These are phyloP conservation scores for Conoideocrella luteorostrata DNA, from an alignment of 2,329 filamentous ascomycete genomes.

Conservation along the genomic window DNA sequence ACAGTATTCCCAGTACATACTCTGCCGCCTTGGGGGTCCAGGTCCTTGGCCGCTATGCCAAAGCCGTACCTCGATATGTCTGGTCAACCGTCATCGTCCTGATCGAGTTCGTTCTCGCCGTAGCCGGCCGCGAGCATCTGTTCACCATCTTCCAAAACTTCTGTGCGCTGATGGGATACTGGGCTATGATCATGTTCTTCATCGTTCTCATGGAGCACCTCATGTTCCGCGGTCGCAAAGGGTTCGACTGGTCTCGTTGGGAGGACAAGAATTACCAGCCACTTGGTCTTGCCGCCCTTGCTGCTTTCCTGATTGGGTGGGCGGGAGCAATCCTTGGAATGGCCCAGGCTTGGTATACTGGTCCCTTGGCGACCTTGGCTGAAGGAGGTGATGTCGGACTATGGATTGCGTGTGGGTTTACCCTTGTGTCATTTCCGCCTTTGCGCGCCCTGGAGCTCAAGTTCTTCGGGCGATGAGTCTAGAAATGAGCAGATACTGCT, in stretches of 20 bases:
- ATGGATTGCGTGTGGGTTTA: slow-evolving; percentile 59
- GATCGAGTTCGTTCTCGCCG: slow-evolving; percentile 48
- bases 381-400: slow-evolving; percentile 41
- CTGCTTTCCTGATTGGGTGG: slow-evolving; percentile 38
- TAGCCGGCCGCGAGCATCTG: slow-evolving; percentile 47
- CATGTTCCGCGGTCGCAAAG: slow-evolving; percentile 33
- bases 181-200: slow-evolving; percentile 45
- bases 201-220: slow-evolving; percentile 40
- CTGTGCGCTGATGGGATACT: slow-evolving; percentile 47
- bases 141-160: slow-evolving; percentile 49
- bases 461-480: slow-evolving; percentile 18
- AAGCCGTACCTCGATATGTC: slow-evolving; percentile 44
- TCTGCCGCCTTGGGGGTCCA: slow-evolving; percentile 54
- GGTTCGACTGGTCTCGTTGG: slow-evolving; percentile 39
- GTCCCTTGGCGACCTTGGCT: slow-evolving; percentile 50
- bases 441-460: slow-evolving; percentile 22
- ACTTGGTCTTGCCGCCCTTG: slow-evolving; percentile 36
- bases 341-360: slow-evolving; percentile 52
- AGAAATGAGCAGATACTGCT: too few relatives aligned
- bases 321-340: slow-evolving; percentile 51
- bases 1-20: slow-evolving; percentile 50
- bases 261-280: slow-evolving; percentile 39
- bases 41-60: slow-evolving; percentile 47
- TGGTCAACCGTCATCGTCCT: slow-evolving; percentile 48
- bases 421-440: slow-evolving; percentile 36